These are phyloP conservation scores for Calonectria crousiana DNA, from an alignment of 2,329 filamentous ascomycete genomes.

Conservation along the genomic window DNA sequence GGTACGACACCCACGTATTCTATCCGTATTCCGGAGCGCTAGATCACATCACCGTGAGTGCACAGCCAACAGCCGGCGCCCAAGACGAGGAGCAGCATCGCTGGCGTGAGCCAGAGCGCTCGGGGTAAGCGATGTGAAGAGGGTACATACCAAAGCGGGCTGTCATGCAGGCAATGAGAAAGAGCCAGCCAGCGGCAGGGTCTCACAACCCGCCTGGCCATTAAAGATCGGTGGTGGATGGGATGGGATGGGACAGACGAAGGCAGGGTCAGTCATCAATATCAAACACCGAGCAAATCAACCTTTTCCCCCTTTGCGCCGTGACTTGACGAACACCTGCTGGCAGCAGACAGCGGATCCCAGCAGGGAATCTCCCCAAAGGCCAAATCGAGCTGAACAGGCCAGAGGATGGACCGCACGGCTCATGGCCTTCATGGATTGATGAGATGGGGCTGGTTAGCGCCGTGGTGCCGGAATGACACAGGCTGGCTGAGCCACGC, in stretches of 20 bases:
- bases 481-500: constrained; percentile 40
- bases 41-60: constrained; percentile 9
- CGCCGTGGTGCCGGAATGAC: constrained; percentile 35
- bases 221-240: constrained; percentile 14
- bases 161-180: constrained; percentile 11
- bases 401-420: background rate
- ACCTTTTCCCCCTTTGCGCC: constrained; percentile 16
- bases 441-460: constrained; percentile 29
- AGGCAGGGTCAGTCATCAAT: constrained; percentile 32
- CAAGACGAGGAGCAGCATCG: background rate
- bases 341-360: constrained; percentile 31
- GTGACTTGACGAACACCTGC: constrained; percentile 21
- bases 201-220: constrained; percentile 15
- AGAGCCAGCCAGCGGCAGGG: constrained; percentile 12
- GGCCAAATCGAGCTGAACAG: constrained; percentile 10
- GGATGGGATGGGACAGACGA: constrained; percentile 15
- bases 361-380: constrained; percentile 27
- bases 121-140: constrained; percentile 12
- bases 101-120: background rate
- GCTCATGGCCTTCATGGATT: constrained; percentile 5
- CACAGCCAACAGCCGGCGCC: constrained; percentile 11
- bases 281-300: constrained; percentile 39
- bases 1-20: constrained; percentile 15
- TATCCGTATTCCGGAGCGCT: constrained; percentile 16
- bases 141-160: background rate